These are phyloP conservation scores for Diaporthe citrichinensis DNA, from an alignment of 2,329 filamentous ascomycete species.

Conservation along the genomic window DNA sequence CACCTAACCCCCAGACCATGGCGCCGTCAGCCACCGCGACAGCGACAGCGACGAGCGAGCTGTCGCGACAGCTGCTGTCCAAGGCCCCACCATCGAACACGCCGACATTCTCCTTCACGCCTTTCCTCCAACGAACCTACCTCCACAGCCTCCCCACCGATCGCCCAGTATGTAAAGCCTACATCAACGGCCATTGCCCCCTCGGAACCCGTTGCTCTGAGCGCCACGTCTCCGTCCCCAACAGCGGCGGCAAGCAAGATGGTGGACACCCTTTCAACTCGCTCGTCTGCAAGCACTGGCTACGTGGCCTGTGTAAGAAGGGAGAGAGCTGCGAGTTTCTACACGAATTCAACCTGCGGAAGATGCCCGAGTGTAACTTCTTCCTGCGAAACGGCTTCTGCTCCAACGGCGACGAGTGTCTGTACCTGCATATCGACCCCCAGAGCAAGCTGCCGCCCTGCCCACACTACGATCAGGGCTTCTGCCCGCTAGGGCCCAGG, in stretches of 20 bases:
- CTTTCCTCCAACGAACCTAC: constrained; percentile 87
- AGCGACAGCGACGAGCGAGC: constrained; percentile 47
- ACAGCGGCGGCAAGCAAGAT: constrained; percentile 48
- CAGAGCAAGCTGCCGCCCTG: constrained; percentile 84
- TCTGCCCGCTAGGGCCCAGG: constrained; percentile 89
- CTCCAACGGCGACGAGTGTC: constrained; percentile 95
- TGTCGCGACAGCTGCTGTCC: constrained; percentile 66
- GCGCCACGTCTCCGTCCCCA: constrained; percentile 72
- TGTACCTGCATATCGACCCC: constrained; percentile 92
- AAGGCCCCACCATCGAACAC: constrained; percentile 61
- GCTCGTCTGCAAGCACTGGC: constrained; percentile 98
- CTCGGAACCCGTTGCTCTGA: constrained; percentile 88
- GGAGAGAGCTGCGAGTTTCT: constrained; percentile 97
- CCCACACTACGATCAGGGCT: constrained; percentile 93
- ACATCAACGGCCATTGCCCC: constrained; percentile 87
- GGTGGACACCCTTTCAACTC: constrained; percentile 71
- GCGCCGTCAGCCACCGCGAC: constrained; percentile 44
- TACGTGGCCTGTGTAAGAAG: constrained; percentile 97
- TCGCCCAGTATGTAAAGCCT: constrained; percentile 87
- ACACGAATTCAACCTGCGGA: constrained; percentile 97
- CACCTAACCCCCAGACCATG: no score
- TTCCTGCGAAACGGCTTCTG: constrained; percentile 95
- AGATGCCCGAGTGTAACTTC: constrained; percentile 99
- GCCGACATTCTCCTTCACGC: constrained; percentile 86
- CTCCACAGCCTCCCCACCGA: constrained; percentile 86